Evolutionary conservation across 2,329 filamentous ascomycete genomes (phyloP).

Genomic region (Fusarium bulbicola): DNA sequence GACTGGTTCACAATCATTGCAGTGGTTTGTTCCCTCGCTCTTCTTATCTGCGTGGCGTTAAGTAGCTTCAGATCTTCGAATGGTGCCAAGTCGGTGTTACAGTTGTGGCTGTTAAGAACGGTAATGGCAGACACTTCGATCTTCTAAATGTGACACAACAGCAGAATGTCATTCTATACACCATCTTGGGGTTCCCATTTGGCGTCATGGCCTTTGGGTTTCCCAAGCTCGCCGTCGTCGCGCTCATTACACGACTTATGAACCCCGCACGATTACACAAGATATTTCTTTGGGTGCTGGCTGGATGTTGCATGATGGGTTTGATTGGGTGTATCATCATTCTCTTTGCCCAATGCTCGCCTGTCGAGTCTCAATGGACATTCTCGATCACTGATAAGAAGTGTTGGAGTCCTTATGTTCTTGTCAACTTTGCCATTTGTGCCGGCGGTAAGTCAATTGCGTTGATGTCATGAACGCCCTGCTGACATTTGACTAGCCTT

Average conservation of each 20-base stretch:
- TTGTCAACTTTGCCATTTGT: constrained; percentile 52
- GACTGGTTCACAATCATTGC: constrained; percentile 26
- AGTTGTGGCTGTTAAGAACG: constrained; percentile 47
- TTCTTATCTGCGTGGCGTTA: not conserved
- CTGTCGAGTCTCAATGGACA: constrained; percentile 52
- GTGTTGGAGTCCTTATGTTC: constrained; percentile 48
- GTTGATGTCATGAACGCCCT: rapidly evolving
- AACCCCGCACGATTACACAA: constrained; percentile 48
- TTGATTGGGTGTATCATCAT: constrained; percentile 51
- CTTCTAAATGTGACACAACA: constrained; percentile 45
- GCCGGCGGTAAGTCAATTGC: constrained; percentile 47
- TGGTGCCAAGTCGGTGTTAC: constrained; percentile 48
- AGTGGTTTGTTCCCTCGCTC: not conserved
- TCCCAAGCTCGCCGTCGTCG: constrained; percentile 54
- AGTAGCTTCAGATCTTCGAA: constrained; percentile 41
- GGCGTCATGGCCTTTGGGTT: constrained; percentile 52
- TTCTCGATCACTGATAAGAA: constrained; percentile 44
- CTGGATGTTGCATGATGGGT: constrained; percentile 42
- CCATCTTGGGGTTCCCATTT: constrained; percentile 48
- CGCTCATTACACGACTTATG: constrained; percentile 50
- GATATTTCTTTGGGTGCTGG: constrained; percentile 50
- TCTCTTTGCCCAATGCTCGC: constrained; percentile 54
- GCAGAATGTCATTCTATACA: constrained; percentile 47
- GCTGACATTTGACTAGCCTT: constrained; percentile 32
- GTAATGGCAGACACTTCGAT: constrained; percentile 52